Conservation (phyloP, 306 rosid genomes). For the Nissolia schottii region DNA sequence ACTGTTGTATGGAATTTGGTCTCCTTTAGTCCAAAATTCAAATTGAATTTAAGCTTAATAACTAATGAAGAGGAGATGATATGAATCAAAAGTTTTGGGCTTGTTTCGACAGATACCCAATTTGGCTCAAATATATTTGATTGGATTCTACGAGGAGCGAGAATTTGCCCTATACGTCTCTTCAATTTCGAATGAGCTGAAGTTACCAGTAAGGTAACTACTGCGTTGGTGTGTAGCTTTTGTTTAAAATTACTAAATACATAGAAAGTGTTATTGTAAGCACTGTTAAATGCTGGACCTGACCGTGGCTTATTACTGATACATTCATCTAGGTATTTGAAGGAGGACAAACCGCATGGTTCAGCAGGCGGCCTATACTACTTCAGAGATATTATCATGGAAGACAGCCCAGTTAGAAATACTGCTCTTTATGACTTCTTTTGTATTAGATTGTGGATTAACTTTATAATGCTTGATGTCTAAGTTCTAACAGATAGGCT, state of each 20-base stretch:
- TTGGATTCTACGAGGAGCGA: constrained; percentile 96
- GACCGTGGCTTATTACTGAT: background rate
- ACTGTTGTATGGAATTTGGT: background rate
- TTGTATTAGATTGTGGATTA: background rate
- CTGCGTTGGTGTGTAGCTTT: background rate
- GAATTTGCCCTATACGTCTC: constrained; percentile 87
- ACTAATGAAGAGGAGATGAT: constrained; percentile 12
- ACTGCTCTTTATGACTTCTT: background rate
- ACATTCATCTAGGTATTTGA: constrained; percentile 72
- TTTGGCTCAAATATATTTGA: constrained; percentile 76
- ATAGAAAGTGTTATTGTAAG: background rate
- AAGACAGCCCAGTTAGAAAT: constrained; percentile 73
- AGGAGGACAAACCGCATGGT: constrained; percentile 96
- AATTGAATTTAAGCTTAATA: background rate
- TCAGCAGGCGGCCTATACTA: constrained; percentile 88
- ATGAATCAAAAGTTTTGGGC: background rate
- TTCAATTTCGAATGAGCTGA: constrained; percentile 88
- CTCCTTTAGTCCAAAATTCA: background rate
- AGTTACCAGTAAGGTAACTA: constrained; percentile 82
- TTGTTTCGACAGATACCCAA: constrained; percentile 65
- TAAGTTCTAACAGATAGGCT: background rate
- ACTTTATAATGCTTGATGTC: background rate
- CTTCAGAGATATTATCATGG: constrained; percentile 86
- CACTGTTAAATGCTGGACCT: constrained; percentile 15
- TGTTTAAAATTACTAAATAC: background rate